Conservation (phyloP, 805 yeast species). For the Metschnikowia continentalis region DNA sequence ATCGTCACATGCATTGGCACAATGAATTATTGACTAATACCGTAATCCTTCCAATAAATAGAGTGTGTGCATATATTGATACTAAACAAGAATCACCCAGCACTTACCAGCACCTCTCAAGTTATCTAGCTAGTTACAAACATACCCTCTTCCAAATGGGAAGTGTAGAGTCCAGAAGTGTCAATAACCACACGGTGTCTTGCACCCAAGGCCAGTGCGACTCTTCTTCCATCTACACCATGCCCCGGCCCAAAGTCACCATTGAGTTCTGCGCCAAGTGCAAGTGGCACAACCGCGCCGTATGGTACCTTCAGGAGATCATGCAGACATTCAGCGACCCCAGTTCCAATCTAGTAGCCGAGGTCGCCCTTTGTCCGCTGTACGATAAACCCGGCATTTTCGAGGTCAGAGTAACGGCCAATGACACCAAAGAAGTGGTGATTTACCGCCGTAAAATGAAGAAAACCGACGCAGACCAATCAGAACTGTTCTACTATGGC, state of each 20-base stretch:
- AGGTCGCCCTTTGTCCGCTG: conserved; percentile 23
- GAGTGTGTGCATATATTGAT: not conserved
- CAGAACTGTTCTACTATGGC: conserved; percentile 39
- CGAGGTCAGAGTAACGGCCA: conserved; percentile 9
- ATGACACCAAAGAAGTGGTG: conserved; percentile 8
- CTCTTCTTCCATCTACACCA: not conserved
- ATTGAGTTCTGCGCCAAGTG: conserved; percentile 79
- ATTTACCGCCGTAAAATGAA: conserved; percentile 58
- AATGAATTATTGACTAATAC: not conserved
- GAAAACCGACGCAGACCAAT: conserved; percentile 26
- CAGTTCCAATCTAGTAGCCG: conserved; percentile 36
- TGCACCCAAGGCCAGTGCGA: not conserved
- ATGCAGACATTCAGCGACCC: conserved; percentile 71
- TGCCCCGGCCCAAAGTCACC: conserved; percentile 49
- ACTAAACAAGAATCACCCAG: not conserved
- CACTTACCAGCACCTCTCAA: too few species aligned
- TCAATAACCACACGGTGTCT: not conserved
- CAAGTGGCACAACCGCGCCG: conserved; percentile 84
- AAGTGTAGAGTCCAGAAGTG: not conserved
- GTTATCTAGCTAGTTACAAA: too few species aligned
- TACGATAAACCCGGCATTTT: conserved; percentile 23
- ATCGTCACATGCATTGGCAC: not conserved
- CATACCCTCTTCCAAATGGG: too few species aligned
- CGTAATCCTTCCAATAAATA: too few species aligned
- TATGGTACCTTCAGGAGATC: conserved; percentile 84